Evolutionary conservation across 495 filamentous ascomycete species (phyloP).

Genomic region (Tetracladium setigerum): DNA sequence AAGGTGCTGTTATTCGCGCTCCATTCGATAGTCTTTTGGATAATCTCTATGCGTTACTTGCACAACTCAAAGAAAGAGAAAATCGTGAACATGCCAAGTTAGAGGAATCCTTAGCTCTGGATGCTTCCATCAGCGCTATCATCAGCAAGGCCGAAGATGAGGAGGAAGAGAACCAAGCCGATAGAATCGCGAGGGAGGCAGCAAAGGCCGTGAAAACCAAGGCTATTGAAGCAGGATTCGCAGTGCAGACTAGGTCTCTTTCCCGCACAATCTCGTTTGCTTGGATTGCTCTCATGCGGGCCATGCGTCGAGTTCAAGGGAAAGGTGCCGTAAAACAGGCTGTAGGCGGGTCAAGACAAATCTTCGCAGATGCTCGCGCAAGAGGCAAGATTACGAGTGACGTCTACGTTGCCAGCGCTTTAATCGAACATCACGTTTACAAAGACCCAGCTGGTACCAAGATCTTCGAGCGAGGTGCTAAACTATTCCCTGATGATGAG

Average conservation of each 20-base stretch:
- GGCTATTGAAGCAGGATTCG: conserved; percentile 60
- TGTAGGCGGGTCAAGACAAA: conserved; percentile 68
- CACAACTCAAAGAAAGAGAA: conserved; percentile 66
- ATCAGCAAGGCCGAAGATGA: conserved; percentile 52
- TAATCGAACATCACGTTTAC: conserved; percentile 93
- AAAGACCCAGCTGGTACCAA: conserved; percentile 84
- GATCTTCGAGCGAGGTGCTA: conserved; percentile 91
- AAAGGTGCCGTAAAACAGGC: conserved; percentile 58
- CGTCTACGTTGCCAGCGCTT: conserved; percentile 84
- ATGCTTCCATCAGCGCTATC: conserved; percentile 29
- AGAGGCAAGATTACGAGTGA: conserved; percentile 83
- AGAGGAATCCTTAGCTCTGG: conserved; percentile 44
- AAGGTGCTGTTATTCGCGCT: conserved; percentile 67
- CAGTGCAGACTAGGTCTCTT: conserved; percentile 61
- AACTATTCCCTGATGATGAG: conserved; percentile 87
- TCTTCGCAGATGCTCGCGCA: conserved; percentile 81
- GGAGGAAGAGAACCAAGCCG: conserved; percentile 46
- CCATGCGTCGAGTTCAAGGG: conserved; percentile 89
- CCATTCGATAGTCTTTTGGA: conserved; percentile 80
- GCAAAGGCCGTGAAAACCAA: conserved; percentile 59
- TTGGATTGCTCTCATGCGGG: conserved; percentile 91
- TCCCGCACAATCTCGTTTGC: conserved; percentile 77
- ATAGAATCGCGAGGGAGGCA: conserved; percentile 44
- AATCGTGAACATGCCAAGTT: conserved; percentile 61
- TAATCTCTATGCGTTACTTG: conserved; percentile 71